Evolutionary conservation across 768 basidiomycete genomes (phyloP).

Genomic region (Gloeopeniophorella convolvens): DNA sequence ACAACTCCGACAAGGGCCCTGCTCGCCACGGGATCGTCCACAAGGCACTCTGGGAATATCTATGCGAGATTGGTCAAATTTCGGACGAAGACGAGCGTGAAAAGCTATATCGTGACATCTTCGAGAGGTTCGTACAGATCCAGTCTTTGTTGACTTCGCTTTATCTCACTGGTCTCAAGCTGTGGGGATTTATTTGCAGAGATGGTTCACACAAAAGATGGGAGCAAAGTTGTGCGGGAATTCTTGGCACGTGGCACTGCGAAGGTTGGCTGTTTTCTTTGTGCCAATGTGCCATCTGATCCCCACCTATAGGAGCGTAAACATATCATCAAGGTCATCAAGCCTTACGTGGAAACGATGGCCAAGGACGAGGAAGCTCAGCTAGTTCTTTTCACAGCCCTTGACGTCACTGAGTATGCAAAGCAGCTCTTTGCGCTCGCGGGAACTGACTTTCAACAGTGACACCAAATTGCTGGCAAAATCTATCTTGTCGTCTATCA

Average conservation of each 20-base stretch:
- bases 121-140: constrained; percentile 53
- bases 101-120: constrained; percentile 70
- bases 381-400: constrained; percentile 79
- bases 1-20: constrained; percentile 87
- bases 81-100: constrained; percentile 63
- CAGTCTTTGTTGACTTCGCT: not conserved
- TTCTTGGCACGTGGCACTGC: constrained; percentile 79
- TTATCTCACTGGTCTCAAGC: constrained; percentile 31
- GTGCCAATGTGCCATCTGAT: not conserved
- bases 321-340: constrained; percentile 82
- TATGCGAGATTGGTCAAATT: constrained; percentile 51
- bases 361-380: constrained; percentile 87
- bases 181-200: constrained; percentile 84
- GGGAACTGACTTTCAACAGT: constrained; percentile 32
- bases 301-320: constrained; percentile 66
- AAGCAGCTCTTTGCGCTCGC: not conserved
- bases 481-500: constrained; percentile 67
- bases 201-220: constrained; percentile 92
- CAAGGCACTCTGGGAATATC: constrained; percentile 80
- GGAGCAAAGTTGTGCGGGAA: constrained; percentile 78
- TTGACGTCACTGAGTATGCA: constrained; percentile 83
- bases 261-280: constrained; percentile 45
- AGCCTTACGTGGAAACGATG: constrained; percentile 86
- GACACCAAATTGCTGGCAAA: constrained; percentile 89
- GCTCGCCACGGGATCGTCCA: constrained; percentile 86